These are phyloP conservation scores for Irpex sp. DNA, from an alignment of 1,284 basidiomycete species.

Conservation along the genomic window DNA sequence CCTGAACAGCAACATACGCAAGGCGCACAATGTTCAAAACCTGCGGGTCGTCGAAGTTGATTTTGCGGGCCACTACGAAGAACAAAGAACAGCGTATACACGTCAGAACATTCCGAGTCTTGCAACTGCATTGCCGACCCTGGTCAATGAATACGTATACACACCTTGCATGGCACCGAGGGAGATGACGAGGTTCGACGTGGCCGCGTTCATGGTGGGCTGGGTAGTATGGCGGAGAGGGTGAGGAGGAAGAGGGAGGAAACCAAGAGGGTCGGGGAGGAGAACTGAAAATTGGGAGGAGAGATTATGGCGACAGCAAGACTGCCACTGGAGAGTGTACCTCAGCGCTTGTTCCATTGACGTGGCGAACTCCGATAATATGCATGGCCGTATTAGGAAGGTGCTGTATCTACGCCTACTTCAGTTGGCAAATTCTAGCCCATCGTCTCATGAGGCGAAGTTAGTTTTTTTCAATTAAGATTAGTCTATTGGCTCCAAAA, in stretches of 20 bases:
- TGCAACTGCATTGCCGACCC: neutral
- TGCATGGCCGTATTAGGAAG: neutral
- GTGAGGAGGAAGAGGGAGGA: neutral
- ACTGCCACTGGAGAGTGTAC: neutral
- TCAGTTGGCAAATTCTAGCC: neutral
- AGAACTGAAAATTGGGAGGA: neutral
- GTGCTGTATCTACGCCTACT: neutral
- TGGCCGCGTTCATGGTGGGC: slow-evolving; percentile 35
- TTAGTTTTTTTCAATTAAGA: too few species aligned
- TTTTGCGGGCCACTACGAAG: slow-evolving; percentile 76
- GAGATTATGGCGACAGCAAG: neutral
- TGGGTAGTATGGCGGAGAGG: slow-evolving; percentile 3
- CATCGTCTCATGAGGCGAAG: too few species aligned
- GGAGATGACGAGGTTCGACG: slow-evolving; percentile 77
- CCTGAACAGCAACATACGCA: slow-evolving; percentile 78
- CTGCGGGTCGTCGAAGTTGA: slow-evolving; percentile 89
- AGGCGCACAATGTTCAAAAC: slow-evolving; percentile 82
- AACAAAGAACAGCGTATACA: slow-evolving; percentile 16
- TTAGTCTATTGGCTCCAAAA: too few species aligned
- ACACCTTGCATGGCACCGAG: slow-evolving; percentile 88
- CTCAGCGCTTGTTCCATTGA: neutral
- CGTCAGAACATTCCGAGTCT: slow-evolving; percentile 15
- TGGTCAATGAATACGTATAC: slow-evolving; percentile 16
- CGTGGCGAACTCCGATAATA: neutral
- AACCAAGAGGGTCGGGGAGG: neutral